Base-by-base conservation (phyloP, 1,284 basidiomycete species). In the Anthracocystis panici-leucophaei region DNA sequence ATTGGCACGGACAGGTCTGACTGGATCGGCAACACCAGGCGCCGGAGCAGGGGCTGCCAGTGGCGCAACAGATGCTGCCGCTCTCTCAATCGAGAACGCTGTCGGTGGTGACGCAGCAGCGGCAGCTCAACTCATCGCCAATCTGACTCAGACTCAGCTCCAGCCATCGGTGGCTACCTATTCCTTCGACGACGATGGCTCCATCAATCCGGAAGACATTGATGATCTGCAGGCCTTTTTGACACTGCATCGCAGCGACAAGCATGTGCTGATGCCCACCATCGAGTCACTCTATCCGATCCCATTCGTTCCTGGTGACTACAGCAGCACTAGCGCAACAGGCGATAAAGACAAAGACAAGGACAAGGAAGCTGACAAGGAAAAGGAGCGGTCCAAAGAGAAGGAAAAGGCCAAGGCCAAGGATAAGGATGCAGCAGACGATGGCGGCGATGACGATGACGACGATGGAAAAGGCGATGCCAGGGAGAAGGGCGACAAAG, bases 201-300 rank as follows among this genome's bases (percentile, higher is more conserved):
- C 79, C 5, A 65, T 81, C 62, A 74, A 79, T 21, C 65, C 70
- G 12, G 62, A 77, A 6, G 65, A 75, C 35, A 59, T 81, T 3
- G 77, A 77, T 16, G 75, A 81, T 33, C 44, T 76, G 38, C 63
- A 62, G 12, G 60, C 75, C 23, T 81, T 63, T 60, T 14, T 79
- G 38, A 65, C 73, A n/a, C 75, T 78, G 8, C 63, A 65, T 16
- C 45, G 65, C 51, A 65, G 70, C 12, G 46, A 45, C 20, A 55
- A 31, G 18, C 50, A 69, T 4, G 50, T 79, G 10, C 35, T 78
- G 25, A 63, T 66, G 64, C 79, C 79, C 2, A 57, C 57, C n/a
- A 42, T 79, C 50, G 79, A 81, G 49, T 81, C 79, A 44, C 58
- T 81, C 31, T 73, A 60, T 59, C 79, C 64, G 53, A 68, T 73